Base-by-base conservation (phyloP, 768 basidiomycete species). In the Leccinum pellstonianum region DNA sequence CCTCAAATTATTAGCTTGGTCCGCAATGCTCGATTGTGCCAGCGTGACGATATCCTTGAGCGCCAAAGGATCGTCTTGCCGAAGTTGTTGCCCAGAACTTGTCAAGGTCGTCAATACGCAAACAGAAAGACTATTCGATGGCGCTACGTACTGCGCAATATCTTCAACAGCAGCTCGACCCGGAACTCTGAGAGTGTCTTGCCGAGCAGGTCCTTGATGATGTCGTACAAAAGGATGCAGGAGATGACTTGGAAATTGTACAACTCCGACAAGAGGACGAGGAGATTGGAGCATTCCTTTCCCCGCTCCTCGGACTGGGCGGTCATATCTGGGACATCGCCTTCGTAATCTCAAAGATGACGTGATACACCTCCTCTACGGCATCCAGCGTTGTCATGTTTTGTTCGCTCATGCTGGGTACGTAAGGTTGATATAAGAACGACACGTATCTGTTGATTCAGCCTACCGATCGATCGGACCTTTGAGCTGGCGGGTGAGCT, bases 171-270 rank as follows among this genome's bases (percentile, higher is more conserved):
- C 4, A 96, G 76, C 71, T 98, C 97, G 7, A 97, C 91, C 33
- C 85, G 82, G 59, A 90, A 84, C 72, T 98, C 96, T 0, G 81
- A 79, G 55, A 96, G 75, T 2, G 84, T 77, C 5, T 77, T 77
- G 1, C 81, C 76, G 51, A 98, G 77, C 50, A 98, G 80, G 14
- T 80, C 79, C 8, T 90, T 86, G 63, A 98, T 87, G 52, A 98
- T 72, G 69, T 98, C 97, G 74, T 94, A 98, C 51, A 98, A 77
- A n/a, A 98, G 80, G 11, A 88, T 77, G 58, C 87, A 93, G 3
- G 92, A 92, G 55, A 98, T 83, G 21, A 98, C 92, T 75, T 94
- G 91, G 70, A 98, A 95, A 70, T 98, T 98, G 78, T 98, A 98
- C 19, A 99, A 77, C 70, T 98, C 95, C 2, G 93, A 91, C 23